Evolutionary conservation across 2,329 filamentous ascomycete genomes (phyloP).

Genomic region (Phyllachora maydis): DNA sequence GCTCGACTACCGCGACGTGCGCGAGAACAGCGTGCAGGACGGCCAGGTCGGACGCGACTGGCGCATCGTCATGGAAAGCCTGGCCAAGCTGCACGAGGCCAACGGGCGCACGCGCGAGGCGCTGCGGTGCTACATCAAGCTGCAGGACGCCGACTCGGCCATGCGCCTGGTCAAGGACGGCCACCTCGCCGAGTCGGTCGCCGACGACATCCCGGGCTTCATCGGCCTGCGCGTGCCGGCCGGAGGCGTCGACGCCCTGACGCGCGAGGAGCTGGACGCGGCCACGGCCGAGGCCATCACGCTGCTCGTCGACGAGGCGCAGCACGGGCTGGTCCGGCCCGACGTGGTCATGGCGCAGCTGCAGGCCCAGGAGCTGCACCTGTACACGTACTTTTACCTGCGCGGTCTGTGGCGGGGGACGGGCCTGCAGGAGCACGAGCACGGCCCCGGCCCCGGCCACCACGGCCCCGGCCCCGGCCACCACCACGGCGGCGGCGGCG

Average conservation of each 20-base stretch:
- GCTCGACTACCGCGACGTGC: conserved; percentile 53
- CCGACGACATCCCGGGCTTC: conserved; percentile 77
- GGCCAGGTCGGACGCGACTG: conserved; percentile 61
- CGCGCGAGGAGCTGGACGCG: conserved; percentile 52
- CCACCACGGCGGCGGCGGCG: too few species aligned
- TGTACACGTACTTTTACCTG: conserved; percentile 86
- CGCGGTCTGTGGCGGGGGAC: conserved; percentile 68
- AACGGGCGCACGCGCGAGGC: conserved; percentile 69
- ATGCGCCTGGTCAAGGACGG: conserved; percentile 74
- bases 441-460: too few species aligned
- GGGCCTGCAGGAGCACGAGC: conserved; percentile 30
- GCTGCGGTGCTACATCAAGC: conserved; percentile 67
- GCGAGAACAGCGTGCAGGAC: conserved; percentile 55
- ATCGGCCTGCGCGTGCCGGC: conserved; percentile 69
- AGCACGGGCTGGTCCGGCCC: conserved; percentile 67
- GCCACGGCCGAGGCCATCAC: conserved; percentile 67
- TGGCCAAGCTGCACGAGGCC: conserved; percentile 70
- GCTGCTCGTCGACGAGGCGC: conserved; percentile 75
- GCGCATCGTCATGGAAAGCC: conserved; percentile 69
- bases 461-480: too few species aligned
- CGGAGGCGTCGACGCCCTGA: conserved; percentile 43
- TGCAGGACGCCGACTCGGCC: conserved; percentile 80
- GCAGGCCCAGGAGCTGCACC: conserved; percentile 38
- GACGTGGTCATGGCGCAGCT: conserved; percentile 63
- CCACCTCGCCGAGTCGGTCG: conserved; percentile 74